Base-by-base conservation (phyloP, 1,284 basidiomycete genomes). In the Heterobasidion occidentale region DNA sequence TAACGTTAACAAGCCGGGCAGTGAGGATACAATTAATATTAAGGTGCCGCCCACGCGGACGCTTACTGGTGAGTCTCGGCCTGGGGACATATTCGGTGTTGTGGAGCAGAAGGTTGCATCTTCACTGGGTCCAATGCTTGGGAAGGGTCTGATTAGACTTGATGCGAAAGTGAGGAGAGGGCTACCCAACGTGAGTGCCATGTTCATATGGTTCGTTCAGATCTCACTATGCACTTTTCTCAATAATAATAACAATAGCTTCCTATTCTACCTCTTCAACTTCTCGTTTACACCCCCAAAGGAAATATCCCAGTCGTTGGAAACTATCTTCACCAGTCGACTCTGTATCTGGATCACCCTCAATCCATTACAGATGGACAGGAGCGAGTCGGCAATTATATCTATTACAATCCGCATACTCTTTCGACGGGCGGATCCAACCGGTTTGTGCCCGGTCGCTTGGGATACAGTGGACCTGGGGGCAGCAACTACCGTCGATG, bases 271-370 rank as follows among this genome's bases (percentile, higher is more conserved):
- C 83, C 88, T 33, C 76, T 98, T 48, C 88, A 91, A 67, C 79
- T 98, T 67, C 81, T 98, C 36, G 82, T 98, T 35, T 97, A 93
- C 70, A 95, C 94, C 12, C 90, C 92, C 6, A 94, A 94, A 62
- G 90, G 92, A 42, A 94, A 97, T 69, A 87, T 98, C 59, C 73
- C 78, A 17, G 84, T 88, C 57, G 86, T 99, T 61, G 84, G 90
- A 55, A 78, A 85, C 61, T 86, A 84, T 63, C 78, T 99, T 51
- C 78, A 82, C 11, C 76, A 82, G 55, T 79, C 80, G 57, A 79
- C 79, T 50, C 74, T 96, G 15, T 77, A 88, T 57, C 81, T 98
- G 52, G 87, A 94, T 63, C 88, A 96, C 64, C 96, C 96, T 0
- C 66, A 55, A 79, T 70, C 15, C 11, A 14, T n/a, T 27, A 19